These are phyloP conservation scores for Geotrichum reessii DNA, from an alignment of 1,139 yeast species.

Conservation along the genomic window DNA sequence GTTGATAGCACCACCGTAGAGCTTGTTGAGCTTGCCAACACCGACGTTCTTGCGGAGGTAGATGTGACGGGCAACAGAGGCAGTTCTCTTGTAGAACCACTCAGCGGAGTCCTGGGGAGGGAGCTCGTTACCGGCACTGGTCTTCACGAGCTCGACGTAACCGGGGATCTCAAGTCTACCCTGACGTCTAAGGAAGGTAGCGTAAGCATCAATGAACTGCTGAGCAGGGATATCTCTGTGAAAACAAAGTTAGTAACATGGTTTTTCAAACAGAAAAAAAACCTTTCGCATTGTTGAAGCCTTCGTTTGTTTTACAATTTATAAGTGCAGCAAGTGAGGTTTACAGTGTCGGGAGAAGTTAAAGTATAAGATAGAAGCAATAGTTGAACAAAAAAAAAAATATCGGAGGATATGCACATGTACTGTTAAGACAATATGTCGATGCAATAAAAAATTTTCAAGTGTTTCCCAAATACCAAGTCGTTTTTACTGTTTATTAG, in stretches of 20 bases:
- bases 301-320: neutral
- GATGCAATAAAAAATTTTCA: neutral
- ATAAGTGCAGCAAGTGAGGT: neutral
- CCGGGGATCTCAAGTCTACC: slow-evolving; percentile 99
- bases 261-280: neutral
- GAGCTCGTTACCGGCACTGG: slow-evolving; percentile 97
- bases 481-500: neutral
- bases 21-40: slow-evolving; percentile 97
- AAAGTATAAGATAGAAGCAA: neutral
- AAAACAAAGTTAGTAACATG: slow-evolving; percentile 10
- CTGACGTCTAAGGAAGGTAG: slow-evolving; percentile 99
- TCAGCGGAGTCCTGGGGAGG: slow-evolving; percentile 99
- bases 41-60: slow-evolving; percentile 99
- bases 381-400: neutral
- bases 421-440: neutral
- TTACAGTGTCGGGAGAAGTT: neutral
- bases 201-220: slow-evolving; percentile 98
- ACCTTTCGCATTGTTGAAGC: neutral
- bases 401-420: neutral
- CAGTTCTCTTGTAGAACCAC: slow-evolving; percentile 99
- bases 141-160: slow-evolving; percentile 99
- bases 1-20: slow-evolving; percentile 99
- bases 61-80: slow-evolving; percentile 99
- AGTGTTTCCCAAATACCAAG: neutral
- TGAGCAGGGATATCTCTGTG: slow-evolving; percentile 96